Base-by-base conservation (phyloP, 768 basidiomycete genomes). In the Mrakia frigida region DNA sequence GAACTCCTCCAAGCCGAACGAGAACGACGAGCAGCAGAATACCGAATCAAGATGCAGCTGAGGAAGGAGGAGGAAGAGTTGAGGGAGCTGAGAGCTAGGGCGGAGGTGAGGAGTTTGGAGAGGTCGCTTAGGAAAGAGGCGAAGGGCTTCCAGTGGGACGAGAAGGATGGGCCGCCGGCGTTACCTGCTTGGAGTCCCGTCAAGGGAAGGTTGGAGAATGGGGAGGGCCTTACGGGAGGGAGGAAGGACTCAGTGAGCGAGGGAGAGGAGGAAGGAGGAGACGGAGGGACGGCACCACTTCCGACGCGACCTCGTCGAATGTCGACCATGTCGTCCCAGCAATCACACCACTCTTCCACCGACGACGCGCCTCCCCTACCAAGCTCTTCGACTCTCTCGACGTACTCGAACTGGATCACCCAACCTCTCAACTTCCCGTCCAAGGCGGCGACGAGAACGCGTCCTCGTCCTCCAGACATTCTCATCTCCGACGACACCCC, bases 1-100 rank as follows among this genome's bases (percentile, higher is more conserved):
- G 73, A 74, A 9, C 35, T 10, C 4, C 39, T 63, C 43, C 61
- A 61, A 10, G 63, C 63, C 43, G 73, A 74, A 31, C 73, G 73
- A 50, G 61, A 61, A 4, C 73, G 61, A 33, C 73, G 73, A 21
- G 73, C 61, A 9, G 73, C 61, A 0, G 73, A 74, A 6, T 63
- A 74, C 28, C 61, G 73, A 18, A 46, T 74, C 33, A 74, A 67
- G 73, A 74, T 74, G 73, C 60, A 43, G 31, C 41, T 65, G 18
- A 43, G 73, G 28, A 74, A 74, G 46, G 61, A 74, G 73, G 39
- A 41, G n/a, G 41, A 74, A 46, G 63, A 41, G 33, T 28, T 74
- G 16, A 63, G 67, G 63, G 73, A 61, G 46, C 6, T 74, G 7
- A 46, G 41, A 33, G 21, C 41, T 3, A 61, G 31, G 61, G 43